Conservation (phyloP, 306 rosid genomes). For the Dalbergia cultrata region DNA sequence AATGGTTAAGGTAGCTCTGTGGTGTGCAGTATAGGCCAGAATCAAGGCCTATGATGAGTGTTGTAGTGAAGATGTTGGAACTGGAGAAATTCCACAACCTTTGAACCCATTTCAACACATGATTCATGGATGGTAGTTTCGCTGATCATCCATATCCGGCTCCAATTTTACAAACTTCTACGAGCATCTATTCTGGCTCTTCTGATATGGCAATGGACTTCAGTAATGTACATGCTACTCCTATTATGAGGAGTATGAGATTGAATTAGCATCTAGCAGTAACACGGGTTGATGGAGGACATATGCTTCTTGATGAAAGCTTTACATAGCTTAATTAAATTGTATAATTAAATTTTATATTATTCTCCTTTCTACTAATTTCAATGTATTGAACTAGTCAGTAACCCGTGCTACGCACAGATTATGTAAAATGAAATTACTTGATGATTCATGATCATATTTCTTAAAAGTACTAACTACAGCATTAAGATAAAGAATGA, state of each 20-base stretch:
- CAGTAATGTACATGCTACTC: constrained; percentile 39
- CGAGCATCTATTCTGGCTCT: constrained; percentile 7
- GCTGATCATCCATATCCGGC: too few relatives aligned
- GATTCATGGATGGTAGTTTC: not conserved
- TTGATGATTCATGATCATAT: too few relatives aligned
- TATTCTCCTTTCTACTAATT: too few relatives aligned
- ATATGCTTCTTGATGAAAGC: not conserved
- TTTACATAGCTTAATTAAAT: not conserved
- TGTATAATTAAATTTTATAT: constrained; percentile 2
- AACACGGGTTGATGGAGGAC: constrained; percentile 7
- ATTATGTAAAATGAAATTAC: too few relatives aligned
- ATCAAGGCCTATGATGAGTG: constrained; percentile 52
- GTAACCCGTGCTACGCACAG: too few relatives aligned
- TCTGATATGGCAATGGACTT: constrained; percentile 27
- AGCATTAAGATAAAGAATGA: too few relatives aligned
- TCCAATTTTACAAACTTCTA: not conserved
- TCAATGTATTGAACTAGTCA: too few relatives aligned
- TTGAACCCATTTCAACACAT: constrained; percentile 45
- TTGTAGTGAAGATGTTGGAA: constrained; percentile 60
- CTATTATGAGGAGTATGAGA: constrained; percentile 42
- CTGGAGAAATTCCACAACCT: constrained; percentile 48
- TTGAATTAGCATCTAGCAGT: constrained; percentile 43
- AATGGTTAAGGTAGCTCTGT: constrained; percentile 50
- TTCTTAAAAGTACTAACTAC: too few relatives aligned
- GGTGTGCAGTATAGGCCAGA: constrained; percentile 54